Evolutionary conservation across 2,329 filamentous ascomycete species (phyloP).

Genomic region (Aureobasidium sp.): DNA sequence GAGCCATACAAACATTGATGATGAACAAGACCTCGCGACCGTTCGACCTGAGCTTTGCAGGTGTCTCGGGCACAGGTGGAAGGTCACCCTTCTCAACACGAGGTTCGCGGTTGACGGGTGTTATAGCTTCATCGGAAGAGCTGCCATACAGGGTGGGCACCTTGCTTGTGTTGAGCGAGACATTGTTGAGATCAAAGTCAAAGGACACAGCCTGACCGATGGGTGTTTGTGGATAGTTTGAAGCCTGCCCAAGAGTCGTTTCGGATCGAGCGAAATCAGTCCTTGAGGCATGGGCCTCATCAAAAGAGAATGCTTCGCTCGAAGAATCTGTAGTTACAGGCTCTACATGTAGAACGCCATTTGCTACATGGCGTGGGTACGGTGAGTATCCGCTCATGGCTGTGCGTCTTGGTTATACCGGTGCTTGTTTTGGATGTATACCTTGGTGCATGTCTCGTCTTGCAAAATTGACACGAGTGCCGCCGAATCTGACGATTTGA

Average conservation of each 20-base stretch:
- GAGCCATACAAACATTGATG: conserved; percentile 16
- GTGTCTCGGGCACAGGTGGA: neutral
- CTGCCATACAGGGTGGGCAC: neutral
- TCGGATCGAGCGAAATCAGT: neutral
- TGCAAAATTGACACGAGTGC: neutral
- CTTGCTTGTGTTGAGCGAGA: neutral
- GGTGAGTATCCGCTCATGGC: neutral
- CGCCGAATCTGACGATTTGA: neutral
- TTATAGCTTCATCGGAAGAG: neutral
- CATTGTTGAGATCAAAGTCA: conserved; percentile 6
- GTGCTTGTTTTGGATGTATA: neutral
- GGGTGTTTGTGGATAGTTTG: conserved; percentile 4
- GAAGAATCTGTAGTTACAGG: neutral
- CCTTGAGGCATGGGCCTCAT: neutral
- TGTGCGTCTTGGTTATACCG: neutral
- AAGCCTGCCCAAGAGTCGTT: conserved; percentile 6
- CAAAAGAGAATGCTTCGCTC: neutral
- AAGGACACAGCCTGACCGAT: conserved; percentile 13
- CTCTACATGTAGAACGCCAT: neutral
- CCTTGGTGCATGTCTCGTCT: neutral
- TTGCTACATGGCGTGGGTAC: neutral
- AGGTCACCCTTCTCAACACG: neutral
- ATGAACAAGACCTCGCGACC: conserved; percentile 16
- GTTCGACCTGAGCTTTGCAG: neutral
- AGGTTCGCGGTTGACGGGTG: neutral